phyloP scores from a whole-genome alignment of 176 grass and related monocot genomes.

The Lolium perenne region DNA sequence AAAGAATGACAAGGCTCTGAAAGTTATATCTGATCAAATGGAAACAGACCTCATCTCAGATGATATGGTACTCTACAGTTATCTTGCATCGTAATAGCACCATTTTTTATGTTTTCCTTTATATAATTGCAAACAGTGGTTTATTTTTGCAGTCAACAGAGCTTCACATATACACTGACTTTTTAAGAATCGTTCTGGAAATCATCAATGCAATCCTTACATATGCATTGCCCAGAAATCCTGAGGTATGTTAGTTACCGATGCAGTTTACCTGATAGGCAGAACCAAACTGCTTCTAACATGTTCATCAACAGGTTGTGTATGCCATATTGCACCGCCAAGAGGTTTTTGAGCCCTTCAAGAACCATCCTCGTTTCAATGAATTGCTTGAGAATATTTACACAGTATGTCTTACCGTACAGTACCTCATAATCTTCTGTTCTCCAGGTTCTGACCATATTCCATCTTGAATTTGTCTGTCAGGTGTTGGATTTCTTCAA shows the following conservation, averaged over 20 bases:
- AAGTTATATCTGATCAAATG: slow-evolving; percentile 68
- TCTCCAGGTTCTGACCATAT: slow-evolving; percentile 38
- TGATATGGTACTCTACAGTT: slow-evolving; percentile 73
- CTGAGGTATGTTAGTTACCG: slow-evolving; percentile 63
- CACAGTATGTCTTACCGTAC: slow-evolving; percentile 65
- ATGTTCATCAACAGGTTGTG: slow-evolving; percentile 71
- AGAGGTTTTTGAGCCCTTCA: slow-evolving; percentile 97
- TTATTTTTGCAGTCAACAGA: slow-evolving; percentile 87
- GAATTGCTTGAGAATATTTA: slow-evolving; percentile 99
- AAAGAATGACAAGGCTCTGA: slow-evolving; percentile 82
- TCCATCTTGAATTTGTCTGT: slow-evolving; percentile 16
- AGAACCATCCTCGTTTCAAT: slow-evolving; percentile 96
- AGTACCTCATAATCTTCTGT: slow-evolving; percentile 18
- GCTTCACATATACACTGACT: slow-evolving; percentile 98
- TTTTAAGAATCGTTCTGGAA: slow-evolving; percentile 96
- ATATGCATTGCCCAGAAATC: slow-evolving; percentile 96
- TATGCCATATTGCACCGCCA: slow-evolving; percentile 99
- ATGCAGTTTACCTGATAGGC: slow-evolving; percentile 35
- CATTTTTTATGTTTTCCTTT: slow-evolving; percentile 25
- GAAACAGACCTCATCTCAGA: slow-evolving; percentile 82
- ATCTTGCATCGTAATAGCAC: slow-evolving; percentile 18
- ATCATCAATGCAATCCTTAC: slow-evolving; percentile 99
- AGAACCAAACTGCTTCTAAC: slow-evolving; percentile 39
- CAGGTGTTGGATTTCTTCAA: slow-evolving; percentile 99
- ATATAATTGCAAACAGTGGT: slow-evolving; percentile 44